Evolutionary conservation across 1,284 basidiomycete species (phyloP), one percentile per base, ranked within the genome.

Genomic region (Peniophora sp.): DNA sequence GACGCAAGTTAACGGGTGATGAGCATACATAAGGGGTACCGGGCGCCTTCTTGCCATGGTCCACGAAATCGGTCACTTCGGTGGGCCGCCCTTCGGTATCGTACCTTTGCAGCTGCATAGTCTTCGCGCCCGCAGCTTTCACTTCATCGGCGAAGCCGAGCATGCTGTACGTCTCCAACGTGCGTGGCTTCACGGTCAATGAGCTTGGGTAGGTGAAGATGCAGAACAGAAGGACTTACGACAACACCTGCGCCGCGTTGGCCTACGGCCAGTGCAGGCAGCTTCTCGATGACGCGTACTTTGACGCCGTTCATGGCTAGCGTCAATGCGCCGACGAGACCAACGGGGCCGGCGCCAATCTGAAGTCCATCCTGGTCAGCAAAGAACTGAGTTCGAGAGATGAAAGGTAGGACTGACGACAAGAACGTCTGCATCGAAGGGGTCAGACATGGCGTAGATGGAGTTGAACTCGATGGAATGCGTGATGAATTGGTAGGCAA

Each of bases 281-380:
- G 50, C 48, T 68, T 73, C 16, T 70, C 62, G 20, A 73, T 61
- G 39, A 71, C 61, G n/a, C 69, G 69, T 11, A 71, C 64, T 2
- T 65, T 52, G 0, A 64, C 51, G 39, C 59, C 58, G 45, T 64
- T 58, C 53, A 61, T 50, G 11, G 47, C 53, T 20, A 65, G 55
- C 2, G 54, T 52, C 11, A 65, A 55, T 12, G 62, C 63, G 3
- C 52, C 48, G 3, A 59, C 51, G 9, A 65, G 56, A 3, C 62
- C 62, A 1, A 56, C 52, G 1, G 62, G 63, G 1, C 63, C 63
- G 20, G 57, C 58, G 9, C 63, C 63, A 22, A 59, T 54, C 63
- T 65, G 23, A 25, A n/a, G n/a, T n/a, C n/a, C n/a, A n/a, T n/a
- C n/a, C n/a, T n/a, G n/a, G n/a, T n/a, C n/a, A n/a, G n/a, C n/a